phyloP scores from a whole-genome alignment of 2,329 filamentous ascomycete species.

The Pseudogymnoascus sp. region DNA sequence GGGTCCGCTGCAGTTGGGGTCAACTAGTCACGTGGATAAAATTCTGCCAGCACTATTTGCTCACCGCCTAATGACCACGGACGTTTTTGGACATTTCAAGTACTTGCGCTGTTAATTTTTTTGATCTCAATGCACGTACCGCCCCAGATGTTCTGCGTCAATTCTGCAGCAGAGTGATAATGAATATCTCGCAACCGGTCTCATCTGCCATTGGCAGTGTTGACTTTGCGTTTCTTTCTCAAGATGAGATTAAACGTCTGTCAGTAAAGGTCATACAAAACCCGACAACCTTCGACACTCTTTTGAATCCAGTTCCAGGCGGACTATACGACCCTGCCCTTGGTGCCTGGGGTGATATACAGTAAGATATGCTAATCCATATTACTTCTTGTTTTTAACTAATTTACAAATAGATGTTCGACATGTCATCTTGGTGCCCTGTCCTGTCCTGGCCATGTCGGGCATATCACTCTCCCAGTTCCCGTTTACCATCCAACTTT shows the following conservation, averaged over 20 bases:
- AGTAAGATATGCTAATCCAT: slow-evolving; percentile 47
- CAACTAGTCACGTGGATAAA: background rate
- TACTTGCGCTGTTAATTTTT: slow-evolving; percentile 7
- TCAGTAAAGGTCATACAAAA: slow-evolving; percentile 94
- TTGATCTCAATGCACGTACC: slow-evolving; percentile 8
- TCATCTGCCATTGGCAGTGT: slow-evolving; percentile 77
- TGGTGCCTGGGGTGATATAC: slow-evolving; percentile 78
- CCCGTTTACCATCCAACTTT: slow-evolving; percentile 96
- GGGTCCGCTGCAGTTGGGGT: background rate
- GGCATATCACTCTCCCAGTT: slow-evolving; percentile 89
- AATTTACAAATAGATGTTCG: slow-evolving; percentile 56
- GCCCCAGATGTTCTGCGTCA: slow-evolving; percentile 9
- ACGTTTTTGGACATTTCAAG: slow-evolving; percentile 8
- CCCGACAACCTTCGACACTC: slow-evolving; percentile 85
- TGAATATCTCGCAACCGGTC: slow-evolving; percentile 75
- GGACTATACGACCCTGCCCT: slow-evolving; percentile 90
- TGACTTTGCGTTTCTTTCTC: slow-evolving; percentile 79
- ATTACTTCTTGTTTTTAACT: slow-evolving; percentile 14
- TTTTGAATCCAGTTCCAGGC: slow-evolving; percentile 80
- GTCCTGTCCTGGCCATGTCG: slow-evolving; percentile 84
- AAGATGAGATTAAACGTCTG: slow-evolving; percentile 75
- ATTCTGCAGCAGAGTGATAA: slow-evolving; percentile 28
- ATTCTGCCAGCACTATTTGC: slow-evolving; percentile 1
- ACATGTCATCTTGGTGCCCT: slow-evolving; percentile 82
- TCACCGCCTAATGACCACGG: slow-evolving; percentile 8